These are phyloP conservation scores for Chaetomiaceae sp. DNA, from an alignment of 2,329 filamentous ascomycete genomes.

Conservation along the genomic window DNA sequence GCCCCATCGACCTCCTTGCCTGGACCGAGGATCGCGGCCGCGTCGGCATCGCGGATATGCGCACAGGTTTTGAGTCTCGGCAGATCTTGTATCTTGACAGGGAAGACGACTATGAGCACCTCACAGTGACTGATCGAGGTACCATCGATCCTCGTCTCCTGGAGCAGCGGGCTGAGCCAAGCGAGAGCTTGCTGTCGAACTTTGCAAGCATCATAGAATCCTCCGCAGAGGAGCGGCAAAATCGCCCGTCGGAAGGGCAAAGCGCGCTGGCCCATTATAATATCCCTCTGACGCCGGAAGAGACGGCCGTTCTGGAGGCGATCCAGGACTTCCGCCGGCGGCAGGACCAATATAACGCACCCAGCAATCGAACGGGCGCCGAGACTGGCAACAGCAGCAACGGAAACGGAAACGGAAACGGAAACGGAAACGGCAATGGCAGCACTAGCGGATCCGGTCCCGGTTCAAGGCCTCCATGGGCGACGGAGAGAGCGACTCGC, in stretches of 20 bases:
- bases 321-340: constrained; percentile 50
- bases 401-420: constrained; percentile 26
- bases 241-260: constrained; percentile 28
- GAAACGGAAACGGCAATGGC: neutral
- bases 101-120: constrained; percentile 51
- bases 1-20: constrained; percentile 82
- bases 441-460: constrained; percentile 3
- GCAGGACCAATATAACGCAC: constrained; percentile 33
- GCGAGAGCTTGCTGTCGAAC: constrained; percentile 16
- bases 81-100: constrained; percentile 64
- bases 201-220: constrained; percentile 26
- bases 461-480: constrained; percentile 16
- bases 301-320: constrained; percentile 53
- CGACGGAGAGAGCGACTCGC: constrained; percentile 13
- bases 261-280: constrained; percentile 43
- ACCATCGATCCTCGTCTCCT: constrained; percentile 51
- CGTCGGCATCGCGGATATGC: constrained; percentile 68
- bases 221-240: constrained; percentile 28
- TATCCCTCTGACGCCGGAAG: constrained; percentile 48
- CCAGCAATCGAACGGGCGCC: neutral
- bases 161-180: constrained; percentile 16
- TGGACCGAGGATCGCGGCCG: constrained; percentile 87
- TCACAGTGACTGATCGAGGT: constrained; percentile 52
- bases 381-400: constrained; percentile 28
- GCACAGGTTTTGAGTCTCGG: constrained; percentile 60